A percentile compares a stretch with the other conserved stretches of the same genome.
These are phyloP conservation scores for Phytomonas serpens DNA, from an alignment of 208 protist species.

Conservation along the genomic window DNA sequence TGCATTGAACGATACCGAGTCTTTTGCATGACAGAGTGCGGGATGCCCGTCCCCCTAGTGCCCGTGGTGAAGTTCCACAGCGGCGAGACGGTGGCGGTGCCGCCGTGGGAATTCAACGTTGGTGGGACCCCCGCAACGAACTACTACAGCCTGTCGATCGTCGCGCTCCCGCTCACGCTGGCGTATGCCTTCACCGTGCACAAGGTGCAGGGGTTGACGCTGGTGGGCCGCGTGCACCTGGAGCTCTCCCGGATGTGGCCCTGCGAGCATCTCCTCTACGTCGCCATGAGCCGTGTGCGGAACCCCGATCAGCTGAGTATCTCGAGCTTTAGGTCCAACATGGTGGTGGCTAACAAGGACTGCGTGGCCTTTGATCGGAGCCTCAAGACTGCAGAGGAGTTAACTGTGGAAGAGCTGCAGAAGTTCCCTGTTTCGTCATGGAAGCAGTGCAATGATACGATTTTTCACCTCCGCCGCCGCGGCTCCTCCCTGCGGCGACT, in stretches of 20 bases:
- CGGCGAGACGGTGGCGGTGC: conserved; percentile 62
- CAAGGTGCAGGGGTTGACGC: conserved; percentile 83
- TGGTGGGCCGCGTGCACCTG: conserved; percentile 80
- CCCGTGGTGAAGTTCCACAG: conserved; percentile 84
- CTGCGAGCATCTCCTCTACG: conserved; percentile 83
- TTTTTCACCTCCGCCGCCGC: conserved; percentile 68
- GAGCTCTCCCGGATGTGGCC: conserved; percentile 87
- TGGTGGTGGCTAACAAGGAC: conserved; percentile 72
- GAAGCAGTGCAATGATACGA: conserved; percentile 83
- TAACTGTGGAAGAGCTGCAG: conserved; percentile 29
- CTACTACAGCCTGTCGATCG: conserved; percentile 70
- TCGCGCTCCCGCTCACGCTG: conserved; percentile 67
- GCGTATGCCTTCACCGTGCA: conserved; percentile 89
- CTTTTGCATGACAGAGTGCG: conserved; percentile 75
- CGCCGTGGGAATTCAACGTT: conserved; percentile 79
- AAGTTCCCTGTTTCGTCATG: conserved; percentile 68
- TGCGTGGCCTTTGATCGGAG: conserved; percentile 71
- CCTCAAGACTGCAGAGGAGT: conserved; percentile 24
- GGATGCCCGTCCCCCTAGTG: conserved; percentile 68
- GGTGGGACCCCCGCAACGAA: conserved; percentile 62
- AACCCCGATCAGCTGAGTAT: conserved; percentile 88
- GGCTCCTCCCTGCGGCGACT: conserved; percentile 55
- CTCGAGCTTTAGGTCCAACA: conserved; percentile 54
- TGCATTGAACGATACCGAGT: conserved; percentile 76
- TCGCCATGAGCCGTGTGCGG: conserved; percentile 83